Conservation (phyloP, 495 filamentous ascomycete genomes). For the Neohortaea acidophila region DNA sequence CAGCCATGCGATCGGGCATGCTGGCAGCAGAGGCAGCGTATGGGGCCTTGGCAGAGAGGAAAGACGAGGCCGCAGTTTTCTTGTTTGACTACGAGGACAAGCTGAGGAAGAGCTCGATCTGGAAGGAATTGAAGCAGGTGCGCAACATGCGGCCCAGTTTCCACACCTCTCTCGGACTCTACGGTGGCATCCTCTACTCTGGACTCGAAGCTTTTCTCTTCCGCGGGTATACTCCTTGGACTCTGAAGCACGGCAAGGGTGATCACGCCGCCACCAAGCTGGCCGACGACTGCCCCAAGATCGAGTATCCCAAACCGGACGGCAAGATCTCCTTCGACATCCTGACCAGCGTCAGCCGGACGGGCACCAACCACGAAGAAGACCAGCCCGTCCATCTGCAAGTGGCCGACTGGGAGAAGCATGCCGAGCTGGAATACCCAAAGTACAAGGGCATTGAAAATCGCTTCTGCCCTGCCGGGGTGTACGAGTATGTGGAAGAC, state of each 20-base stretch:
- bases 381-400: conserved; percentile 94
- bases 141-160: conserved; percentile 96
- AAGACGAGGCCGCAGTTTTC: conserved; percentile 55
- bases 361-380: conserved; percentile 97
- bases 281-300: conserved; percentile 67
- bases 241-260: conserved; percentile 62
- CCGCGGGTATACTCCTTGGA: conserved; percentile 81
- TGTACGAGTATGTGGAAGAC: conserved; percentile 98
- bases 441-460: conserved; percentile 87
- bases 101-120: conserved; percentile 75
- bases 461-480: conserved; percentile 96
- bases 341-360: conserved; percentile 79
- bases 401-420: conserved; percentile 86
- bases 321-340: conserved; percentile 91
- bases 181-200: conserved; percentile 84
- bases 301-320: conserved; percentile 94
- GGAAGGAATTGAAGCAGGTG: conserved; percentile 86
- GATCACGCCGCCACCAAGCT: conserved; percentile 65
- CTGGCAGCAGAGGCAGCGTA: conserved; percentile 83
- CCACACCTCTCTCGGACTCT: conserved; percentile 65
- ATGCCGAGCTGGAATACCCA: conserved; percentile 68
- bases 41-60: conserved; percentile 46
- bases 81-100: conserved; percentile 87
- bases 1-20: conserved; percentile 95
- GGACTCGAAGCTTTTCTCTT: conserved; percentile 81